Evolutionary conservation across 2,329 filamentous ascomycete species (phyloP).

Genomic region (Dactylella cylindrospora): DNA sequence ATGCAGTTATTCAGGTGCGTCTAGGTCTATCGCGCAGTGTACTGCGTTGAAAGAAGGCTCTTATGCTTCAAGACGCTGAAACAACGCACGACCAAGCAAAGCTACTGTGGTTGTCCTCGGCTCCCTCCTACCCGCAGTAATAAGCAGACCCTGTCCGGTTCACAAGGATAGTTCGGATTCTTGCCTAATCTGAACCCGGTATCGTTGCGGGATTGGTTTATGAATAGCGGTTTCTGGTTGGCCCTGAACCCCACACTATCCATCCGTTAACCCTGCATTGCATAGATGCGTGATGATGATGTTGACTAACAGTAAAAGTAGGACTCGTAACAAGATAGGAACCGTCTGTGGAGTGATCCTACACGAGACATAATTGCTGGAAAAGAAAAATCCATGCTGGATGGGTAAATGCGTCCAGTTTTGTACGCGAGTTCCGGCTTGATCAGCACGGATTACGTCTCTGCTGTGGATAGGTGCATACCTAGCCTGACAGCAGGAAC

Average conservation of each 20-base stretch:
- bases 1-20: too few species aligned
- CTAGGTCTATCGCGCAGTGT: too few species aligned
- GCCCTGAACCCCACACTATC: slow-evolving; percentile 43
- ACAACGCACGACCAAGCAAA: slow-evolving; percentile 41
- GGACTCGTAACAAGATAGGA: slow-evolving; percentile 2
- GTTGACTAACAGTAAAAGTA: too few species aligned
- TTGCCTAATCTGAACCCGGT: slow-evolving; percentile 43
- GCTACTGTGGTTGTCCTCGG: neutral
- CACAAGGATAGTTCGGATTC: slow-evolving; percentile 44
- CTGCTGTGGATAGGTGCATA: neutral
- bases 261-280: slow-evolving; percentile 43
- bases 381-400: slow-evolving; percentile 12
- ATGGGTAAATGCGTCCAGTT: slow-evolving; percentile 38
- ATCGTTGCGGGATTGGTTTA: slow-evolving; percentile 2
- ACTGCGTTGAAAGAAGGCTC: too few species aligned
- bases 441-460: neutral
- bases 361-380: slow-evolving; percentile 27
- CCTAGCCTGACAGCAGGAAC: slow-evolving; percentile 2
- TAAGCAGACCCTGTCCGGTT: slow-evolving; percentile 21
- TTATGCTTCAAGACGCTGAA: too few species aligned
- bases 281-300: slow-evolving; percentile 44
- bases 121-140: slow-evolving; percentile 23
- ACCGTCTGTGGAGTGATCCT: slow-evolving; percentile 35
- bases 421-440: neutral
- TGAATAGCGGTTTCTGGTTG: too few species aligned